These are phyloP conservation scores for Wickerhamomyces sp. DNA, from an alignment of 1,139 yeast genomes.

Conservation along the genomic window DNA sequence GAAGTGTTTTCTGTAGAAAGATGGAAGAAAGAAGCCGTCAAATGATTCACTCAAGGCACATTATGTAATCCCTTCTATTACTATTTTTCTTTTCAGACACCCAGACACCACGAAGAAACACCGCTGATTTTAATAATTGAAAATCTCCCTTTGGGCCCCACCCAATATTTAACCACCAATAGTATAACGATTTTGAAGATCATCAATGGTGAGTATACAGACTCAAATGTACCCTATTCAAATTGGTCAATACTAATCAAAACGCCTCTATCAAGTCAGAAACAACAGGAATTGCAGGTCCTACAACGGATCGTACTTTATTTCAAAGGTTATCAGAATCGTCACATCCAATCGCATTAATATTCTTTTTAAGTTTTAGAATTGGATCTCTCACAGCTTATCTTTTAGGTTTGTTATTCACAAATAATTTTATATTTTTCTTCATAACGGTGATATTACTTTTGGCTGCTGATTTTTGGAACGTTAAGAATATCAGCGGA, in stretches of 20 bases:
- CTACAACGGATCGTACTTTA: conserved; percentile 19
- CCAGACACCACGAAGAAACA: too few relatives aligned
- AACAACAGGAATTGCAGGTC: conserved; percentile 13
- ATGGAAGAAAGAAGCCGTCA: too few relatives aligned
- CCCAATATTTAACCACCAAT: too few relatives aligned
- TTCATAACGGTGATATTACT: conserved; percentile 74
- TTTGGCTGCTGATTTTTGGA: conserved; percentile 90
- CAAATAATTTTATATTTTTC: conserved; percentile 63
- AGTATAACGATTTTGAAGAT: too few relatives aligned
- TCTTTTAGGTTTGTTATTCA: conserved; percentile 64
- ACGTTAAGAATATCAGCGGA: conserved; percentile 86
- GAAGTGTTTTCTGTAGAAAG: too few relatives aligned
- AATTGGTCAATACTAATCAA: background rate
- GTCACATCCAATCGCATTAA: conserved; percentile 76
- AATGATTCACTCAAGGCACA: too few relatives aligned
- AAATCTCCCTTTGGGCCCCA: too few relatives aligned
- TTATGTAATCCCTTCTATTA: too few relatives aligned
- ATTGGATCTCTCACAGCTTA: conserved; percentile 59
- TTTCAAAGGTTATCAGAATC: conserved; percentile 49
- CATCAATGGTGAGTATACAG: background rate
- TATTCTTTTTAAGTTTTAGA: conserved; percentile 61
- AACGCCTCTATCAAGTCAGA: conserved; percentile 8
- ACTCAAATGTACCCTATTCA: background rate
- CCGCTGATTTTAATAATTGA: too few relatives aligned
- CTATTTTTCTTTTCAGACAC: too few relatives aligned